Evolutionary conservation across 208 protist species (phyloP).

Genomic region (Acanthamoeba healyi): DNA sequence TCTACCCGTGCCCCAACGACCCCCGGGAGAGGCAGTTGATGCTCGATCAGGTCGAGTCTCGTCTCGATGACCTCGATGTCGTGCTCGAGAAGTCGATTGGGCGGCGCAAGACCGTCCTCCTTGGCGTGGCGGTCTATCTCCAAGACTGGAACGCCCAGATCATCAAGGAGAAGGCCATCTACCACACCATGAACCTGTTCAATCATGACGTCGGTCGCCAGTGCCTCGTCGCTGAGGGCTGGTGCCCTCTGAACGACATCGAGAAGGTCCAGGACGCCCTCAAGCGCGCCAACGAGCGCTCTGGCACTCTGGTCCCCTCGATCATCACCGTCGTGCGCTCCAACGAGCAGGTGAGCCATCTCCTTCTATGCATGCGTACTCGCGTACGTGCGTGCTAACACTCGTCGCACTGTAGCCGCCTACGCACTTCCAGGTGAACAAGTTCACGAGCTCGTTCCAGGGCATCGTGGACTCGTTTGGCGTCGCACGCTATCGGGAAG

Average conservation of each 20-base stretch:
- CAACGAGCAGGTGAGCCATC: no score
- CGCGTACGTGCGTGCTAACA: no score
- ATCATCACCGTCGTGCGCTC: constrained; percentile 94
- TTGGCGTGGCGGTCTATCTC: constrained; percentile 89
- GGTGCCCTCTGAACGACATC: constrained; percentile 81
- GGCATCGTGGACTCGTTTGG: constrained; percentile 98
- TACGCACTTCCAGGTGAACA: constrained; percentile 98
- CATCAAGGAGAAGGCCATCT: constrained; percentile 96
- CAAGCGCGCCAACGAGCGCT: constrained; percentile 90
- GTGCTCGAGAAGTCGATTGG: constrained; percentile 83
- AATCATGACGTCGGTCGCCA: constrained; percentile 93
- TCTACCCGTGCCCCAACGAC: constrained; percentile 96
- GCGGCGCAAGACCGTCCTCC: constrained; percentile 87
- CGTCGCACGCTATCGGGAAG: constrained; percentile 93
- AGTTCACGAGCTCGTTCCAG: constrained; percentile 97
- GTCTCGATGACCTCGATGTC: constrained; percentile 85
- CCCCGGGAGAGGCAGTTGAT: constrained; percentile 88
- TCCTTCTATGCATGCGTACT: no score
- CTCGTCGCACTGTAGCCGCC: no score
- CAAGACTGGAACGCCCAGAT: constrained; percentile 94
- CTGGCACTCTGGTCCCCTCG: constrained; percentile 93
- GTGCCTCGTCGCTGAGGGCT: constrained; percentile 93
- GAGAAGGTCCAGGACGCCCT: constrained; percentile 92
- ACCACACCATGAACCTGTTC: constrained; percentile 97
- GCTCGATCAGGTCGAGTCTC: constrained; percentile 72